Percentiles rank a stretch among this genome's conserved stretches.
Evolutionary conservation across 352 stramenopile genomes (phyloP).

Genomic region (Globisporangium mamillatum): DNA sequence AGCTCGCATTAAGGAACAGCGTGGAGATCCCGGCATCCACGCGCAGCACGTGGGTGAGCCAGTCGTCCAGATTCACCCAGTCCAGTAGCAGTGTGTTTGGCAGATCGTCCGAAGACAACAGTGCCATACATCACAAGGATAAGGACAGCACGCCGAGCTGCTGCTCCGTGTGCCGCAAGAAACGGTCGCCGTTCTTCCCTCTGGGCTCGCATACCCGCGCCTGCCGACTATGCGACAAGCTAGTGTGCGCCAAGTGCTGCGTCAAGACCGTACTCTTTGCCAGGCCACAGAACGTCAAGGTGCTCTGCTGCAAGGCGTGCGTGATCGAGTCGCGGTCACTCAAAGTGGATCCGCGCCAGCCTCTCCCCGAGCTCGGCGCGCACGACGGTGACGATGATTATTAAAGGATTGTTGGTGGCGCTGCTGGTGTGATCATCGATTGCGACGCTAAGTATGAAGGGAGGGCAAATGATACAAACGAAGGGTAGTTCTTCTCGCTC

Average conservation of each 20-base stretch:
- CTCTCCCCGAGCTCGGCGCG: conserved; percentile 25
- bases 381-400: background rate
- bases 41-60: background rate
- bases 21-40: background rate
- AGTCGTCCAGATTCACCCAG: conserved; percentile 2
- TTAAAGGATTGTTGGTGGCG: background rate
- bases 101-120: too few relatives aligned
- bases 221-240: conserved; percentile 37
- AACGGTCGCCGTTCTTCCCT: conserved; percentile 5
- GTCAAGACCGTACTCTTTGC: conserved; percentile 42
- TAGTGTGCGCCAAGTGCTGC: conserved; percentile 51
- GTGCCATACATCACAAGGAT: background rate
- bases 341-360: conserved; percentile 32
- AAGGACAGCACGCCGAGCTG: background rate
- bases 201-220: conserved; percentile 21
- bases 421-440: too few relatives aligned
- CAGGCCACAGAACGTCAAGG: conserved; percentile 23
- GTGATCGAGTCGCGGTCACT: conserved; percentile 40
- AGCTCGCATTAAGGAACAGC: conserved; percentile 6
- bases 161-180: conserved; percentile 14
- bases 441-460: too few relatives aligned
- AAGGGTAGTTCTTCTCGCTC: too few relatives aligned
- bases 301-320: conserved; percentile 55
- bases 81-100: background rate
- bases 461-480: too few relatives aligned